phyloP scores from a whole-genome alignment of 345 rosid genomes.

The Eucalyptus erythrocorys region DNA sequence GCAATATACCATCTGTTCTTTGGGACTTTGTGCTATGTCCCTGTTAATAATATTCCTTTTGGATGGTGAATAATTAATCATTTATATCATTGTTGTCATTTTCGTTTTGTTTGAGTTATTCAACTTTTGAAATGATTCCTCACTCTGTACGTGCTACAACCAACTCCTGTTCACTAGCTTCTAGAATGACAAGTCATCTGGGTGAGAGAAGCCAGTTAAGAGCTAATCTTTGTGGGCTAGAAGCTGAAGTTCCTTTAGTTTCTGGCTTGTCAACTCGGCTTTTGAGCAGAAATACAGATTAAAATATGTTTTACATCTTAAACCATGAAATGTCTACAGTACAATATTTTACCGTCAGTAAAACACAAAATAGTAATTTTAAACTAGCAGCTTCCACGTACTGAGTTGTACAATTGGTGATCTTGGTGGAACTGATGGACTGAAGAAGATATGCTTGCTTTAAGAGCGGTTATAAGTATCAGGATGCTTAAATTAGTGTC shows the following conservation, averaged over 20 bases:
- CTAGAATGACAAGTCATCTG: background rate
- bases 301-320: background rate
- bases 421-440: background rate
- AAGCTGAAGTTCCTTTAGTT: background rate
- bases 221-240: background rate
- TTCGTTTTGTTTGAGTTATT: background rate
- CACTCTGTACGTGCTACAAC: background rate
- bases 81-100: background rate
- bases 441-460: background rate
- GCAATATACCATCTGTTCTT: background rate
- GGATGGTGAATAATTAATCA: background rate
- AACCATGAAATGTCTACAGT: background rate
- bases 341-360: background rate
- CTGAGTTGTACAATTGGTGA: background rate
- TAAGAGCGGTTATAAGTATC: background rate
- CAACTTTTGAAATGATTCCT: background rate
- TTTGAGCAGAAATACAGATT: background rate
- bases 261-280: background rate
- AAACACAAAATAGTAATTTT: background rate
- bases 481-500: background rate
- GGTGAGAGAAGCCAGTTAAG: background rate
- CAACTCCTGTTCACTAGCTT: background rate
- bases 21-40: background rate
- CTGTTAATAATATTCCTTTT: background rate
- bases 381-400: background rate